Evolutionary conservation across 768 basidiomycete genomes (phyloP).

Genomic region (Suillus occidentalis): DNA sequence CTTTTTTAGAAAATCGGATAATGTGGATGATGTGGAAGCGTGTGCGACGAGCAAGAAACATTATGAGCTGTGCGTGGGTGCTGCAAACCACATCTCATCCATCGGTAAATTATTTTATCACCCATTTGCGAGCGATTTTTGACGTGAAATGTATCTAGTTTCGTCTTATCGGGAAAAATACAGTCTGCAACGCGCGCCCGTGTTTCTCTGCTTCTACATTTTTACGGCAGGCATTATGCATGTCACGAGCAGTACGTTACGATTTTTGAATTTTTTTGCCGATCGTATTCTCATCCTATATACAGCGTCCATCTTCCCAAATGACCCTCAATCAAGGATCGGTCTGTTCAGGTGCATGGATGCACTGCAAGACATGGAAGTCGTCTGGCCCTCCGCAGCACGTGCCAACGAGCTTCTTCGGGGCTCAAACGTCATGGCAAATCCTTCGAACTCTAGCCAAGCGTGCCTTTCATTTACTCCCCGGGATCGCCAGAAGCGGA

Average conservation of each 20-base stretch:
- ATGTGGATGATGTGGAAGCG: constrained; percentile 51
- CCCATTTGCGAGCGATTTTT: not conserved
- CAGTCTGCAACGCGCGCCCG: constrained; percentile 58
- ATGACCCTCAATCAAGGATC: constrained; percentile 67
- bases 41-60: constrained; percentile 58
- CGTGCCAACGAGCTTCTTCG: constrained; percentile 72
- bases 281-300: not conserved
- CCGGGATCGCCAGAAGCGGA: constrained; percentile 54
- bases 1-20: constrained; percentile 35
- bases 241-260: constrained; percentile 61
- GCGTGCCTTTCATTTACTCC: constrained; percentile 5
- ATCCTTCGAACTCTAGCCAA: not conserved
- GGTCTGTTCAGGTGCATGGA: constrained; percentile 70
- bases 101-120: constrained; percentile 45
- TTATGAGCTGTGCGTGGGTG: constrained; percentile 71
- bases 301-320: constrained; percentile 60
- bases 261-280: not conserved
- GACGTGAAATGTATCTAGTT: constrained; percentile 35
- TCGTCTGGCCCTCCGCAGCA: constrained; percentile 74
- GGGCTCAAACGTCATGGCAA: constrained; percentile 50
- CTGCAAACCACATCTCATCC: constrained; percentile 77
- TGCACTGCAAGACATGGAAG: constrained; percentile 60
- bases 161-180: constrained; percentile 63
- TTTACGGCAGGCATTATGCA: constrained; percentile 84
- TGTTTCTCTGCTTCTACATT: constrained; percentile 75